Base-by-base conservation (phyloP, 306 rosid species). In the Astragalus membranaceus region DNA sequence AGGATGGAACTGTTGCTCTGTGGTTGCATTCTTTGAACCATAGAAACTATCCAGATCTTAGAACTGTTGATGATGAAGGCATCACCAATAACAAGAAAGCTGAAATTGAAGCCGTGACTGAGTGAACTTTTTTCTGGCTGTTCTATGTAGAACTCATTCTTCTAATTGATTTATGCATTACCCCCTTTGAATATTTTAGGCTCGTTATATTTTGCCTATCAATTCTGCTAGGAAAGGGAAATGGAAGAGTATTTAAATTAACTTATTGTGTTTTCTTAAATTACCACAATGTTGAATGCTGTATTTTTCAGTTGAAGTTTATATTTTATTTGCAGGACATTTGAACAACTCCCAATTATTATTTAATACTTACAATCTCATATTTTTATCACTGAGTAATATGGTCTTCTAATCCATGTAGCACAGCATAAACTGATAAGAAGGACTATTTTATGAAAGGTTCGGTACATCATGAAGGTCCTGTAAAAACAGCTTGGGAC, bases 1-100 rank as follows among this genome's bases (percentile, higher is more conserved):
- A 88, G 82, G 96, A 93, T n/a, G 96, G 97, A 85, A 80, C 76
- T 39, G 96, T 87, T 33, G 97, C 69, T 65, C 88, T 88, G 48
- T 93, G 97, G 96, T 83, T 90, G 84, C 98, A 90, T 85, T 93
- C 98, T 59, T 81, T 93, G 44, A 93, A 93, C 85, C 87, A 90
- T 74, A 88, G 94, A 35, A 93, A 93, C 73, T 93, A 90, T 75
- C 90, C 97, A 2, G 97, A 90, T 78, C 74, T 90, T 47, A 76
- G 66, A 14, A 8, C 44, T 17, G 88, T 70, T 14, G 43, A 55
- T 15, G 49, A 60, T 51, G 85, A 81, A 61, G 62, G 36, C 58
- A 36, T 58, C 57, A 23, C 35, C 37, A 73, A 66, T 57, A 71
- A 26, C 36, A 63, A 33, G 29, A 32, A 10, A 69, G 65, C 15